These are phyloP conservation scores for Syncephalastrum racemosum DNA, from an alignment of 371 early-diverging fungal species.

Conservation along the genomic window DNA sequence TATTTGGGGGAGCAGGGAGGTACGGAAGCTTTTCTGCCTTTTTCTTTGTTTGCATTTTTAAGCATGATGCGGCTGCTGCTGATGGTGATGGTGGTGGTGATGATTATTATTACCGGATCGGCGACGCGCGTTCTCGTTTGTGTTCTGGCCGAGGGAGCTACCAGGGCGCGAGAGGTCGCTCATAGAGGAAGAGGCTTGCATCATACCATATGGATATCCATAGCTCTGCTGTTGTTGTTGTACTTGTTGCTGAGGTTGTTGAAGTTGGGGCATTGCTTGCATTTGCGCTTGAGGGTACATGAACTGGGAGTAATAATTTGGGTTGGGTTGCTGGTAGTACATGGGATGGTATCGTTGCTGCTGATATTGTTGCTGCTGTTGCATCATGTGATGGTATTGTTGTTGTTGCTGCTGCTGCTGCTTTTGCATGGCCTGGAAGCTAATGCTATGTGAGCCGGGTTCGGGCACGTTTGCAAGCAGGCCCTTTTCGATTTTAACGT, in stretches of 20 bases:
- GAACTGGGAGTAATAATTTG: background rate
- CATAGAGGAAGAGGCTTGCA: too few relatives aligned
- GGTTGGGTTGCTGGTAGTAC: background rate
- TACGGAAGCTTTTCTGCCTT: background rate
- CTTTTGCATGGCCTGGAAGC: conserved; percentile 39
- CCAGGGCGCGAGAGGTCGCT: background rate
- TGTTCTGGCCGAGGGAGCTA: background rate
- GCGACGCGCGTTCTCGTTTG: background rate
- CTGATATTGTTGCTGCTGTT: conserved; percentile 9
- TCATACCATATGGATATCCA: too few relatives aligned
- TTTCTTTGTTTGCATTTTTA: conserved; percentile 5
- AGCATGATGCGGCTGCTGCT: background rate
- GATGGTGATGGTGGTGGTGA: conserved; percentile 10
- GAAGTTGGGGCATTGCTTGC: too few relatives aligned
- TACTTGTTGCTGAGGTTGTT: too few relatives aligned
- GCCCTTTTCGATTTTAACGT: conserved; percentile 45
- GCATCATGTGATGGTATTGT: conserved; percentile 12
- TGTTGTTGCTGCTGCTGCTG: conserved; percentile 26
- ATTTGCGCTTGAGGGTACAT: too few relatives aligned
- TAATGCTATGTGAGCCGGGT: conserved; percentile 43
- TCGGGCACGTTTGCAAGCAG: conserved; percentile 43
- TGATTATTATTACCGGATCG: conserved; percentile 1
- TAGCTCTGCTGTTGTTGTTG: too few relatives aligned
- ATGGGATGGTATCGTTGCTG: conserved; percentile 4
- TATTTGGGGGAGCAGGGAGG: background rate